phyloP scores from a whole-genome alignment of 225 moss, liverwort and hornwort species.

The Marchantia paleacea region DNA sequence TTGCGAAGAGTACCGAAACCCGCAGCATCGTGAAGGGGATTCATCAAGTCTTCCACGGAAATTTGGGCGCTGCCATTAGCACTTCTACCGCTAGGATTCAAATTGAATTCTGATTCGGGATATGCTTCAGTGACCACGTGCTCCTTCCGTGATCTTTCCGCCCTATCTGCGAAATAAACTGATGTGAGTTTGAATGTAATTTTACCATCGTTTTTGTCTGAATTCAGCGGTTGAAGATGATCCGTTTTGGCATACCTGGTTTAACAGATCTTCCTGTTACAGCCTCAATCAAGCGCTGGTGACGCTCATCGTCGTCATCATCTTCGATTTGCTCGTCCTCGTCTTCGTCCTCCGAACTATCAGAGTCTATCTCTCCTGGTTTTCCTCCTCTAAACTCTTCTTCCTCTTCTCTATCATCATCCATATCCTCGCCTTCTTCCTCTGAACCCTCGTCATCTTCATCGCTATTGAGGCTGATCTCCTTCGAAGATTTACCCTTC shows the following conservation, averaged over 20 bases:
- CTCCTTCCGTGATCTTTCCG: constrained; percentile 52
- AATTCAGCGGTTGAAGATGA: not conserved
- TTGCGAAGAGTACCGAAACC: constrained; percentile 75
- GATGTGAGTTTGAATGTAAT: not conserved
- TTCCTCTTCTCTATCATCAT: constrained; percentile 13
- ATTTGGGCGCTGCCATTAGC: constrained; percentile 41
- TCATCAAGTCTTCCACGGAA: constrained; percentile 74
- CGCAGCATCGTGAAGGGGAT: constrained; percentile 56
- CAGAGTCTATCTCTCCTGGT: not conserved
- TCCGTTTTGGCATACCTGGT: constrained; percentile 40
- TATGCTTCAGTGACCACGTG: constrained; percentile 70
- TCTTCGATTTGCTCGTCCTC: constrained; percentile 27
- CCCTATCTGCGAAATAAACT: constrained; percentile 38
- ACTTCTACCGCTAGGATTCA: constrained; percentile 51
- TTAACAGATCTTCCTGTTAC: constrained; percentile 59
- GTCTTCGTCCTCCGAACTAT: not conserved
- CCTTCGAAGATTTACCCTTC: constrained; percentile 14
- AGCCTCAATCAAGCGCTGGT: constrained; percentile 72
- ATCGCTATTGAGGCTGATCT: constrained; percentile 63
- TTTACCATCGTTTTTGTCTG: not conserved
- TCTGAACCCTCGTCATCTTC: constrained; percentile 40
- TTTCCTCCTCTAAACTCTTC: constrained; percentile 7
- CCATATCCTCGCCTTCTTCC: constrained; percentile 27
- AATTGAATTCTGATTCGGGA: constrained; percentile 76
- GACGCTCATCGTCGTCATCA: constrained; percentile 48